Evolutionary conservation across 1,139 yeast species (phyloP).

Genomic region (Diutina mesorugosa): DNA sequence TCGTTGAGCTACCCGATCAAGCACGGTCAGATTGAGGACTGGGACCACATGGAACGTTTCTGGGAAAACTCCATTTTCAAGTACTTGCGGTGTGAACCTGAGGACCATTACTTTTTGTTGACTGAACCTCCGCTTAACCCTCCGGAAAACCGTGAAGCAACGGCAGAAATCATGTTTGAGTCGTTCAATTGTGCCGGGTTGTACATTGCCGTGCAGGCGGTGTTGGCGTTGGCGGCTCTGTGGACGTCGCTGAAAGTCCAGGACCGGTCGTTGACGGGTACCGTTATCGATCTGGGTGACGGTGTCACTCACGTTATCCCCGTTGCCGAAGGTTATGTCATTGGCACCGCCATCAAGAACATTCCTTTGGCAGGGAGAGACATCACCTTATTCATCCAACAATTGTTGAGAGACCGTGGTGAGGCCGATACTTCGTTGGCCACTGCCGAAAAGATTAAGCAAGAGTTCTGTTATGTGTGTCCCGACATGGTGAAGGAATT

Average conservation of each 20-base stretch:
- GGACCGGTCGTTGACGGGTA: slow-evolving; percentile 93
- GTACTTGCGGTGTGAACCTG: slow-evolving; percentile 95
- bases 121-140: slow-evolving; percentile 99
- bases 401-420: slow-evolving; percentile 89
- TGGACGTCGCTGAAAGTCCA: slow-evolving; percentile 96
- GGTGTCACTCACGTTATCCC: slow-evolving; percentile 99
- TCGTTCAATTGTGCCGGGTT: slow-evolving; percentile 97
- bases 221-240: slow-evolving; percentile 93
- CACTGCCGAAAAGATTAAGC: slow-evolving; percentile 94
- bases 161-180: slow-evolving; percentile 98
- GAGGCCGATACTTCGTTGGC: slow-evolving; percentile 87
- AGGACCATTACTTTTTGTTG: slow-evolving; percentile 86
- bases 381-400: slow-evolving; percentile 86
- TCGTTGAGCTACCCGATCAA: slow-evolving; percentile 84
- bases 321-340: slow-evolving; percentile 97
- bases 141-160: slow-evolving; percentile 95
- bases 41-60: slow-evolving; percentile 99
- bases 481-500: slow-evolving; percentile 97
- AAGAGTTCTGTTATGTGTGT: slow-evolving; percentile 91
- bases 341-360: slow-evolving; percentile 92
- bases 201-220: slow-evolving; percentile 98
- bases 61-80: slow-evolving; percentile 97
- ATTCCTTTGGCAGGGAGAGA: slow-evolving; percentile 99
- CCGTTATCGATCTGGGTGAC: slow-evolving; percentile 95
- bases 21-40: slow-evolving; percentile 96